Percentiles rank a stretch among this genome's conserved stretches.
phyloP scores from a whole-genome alignment of 1,139 yeast species.

The Hyphopichia fennica region DNA sequence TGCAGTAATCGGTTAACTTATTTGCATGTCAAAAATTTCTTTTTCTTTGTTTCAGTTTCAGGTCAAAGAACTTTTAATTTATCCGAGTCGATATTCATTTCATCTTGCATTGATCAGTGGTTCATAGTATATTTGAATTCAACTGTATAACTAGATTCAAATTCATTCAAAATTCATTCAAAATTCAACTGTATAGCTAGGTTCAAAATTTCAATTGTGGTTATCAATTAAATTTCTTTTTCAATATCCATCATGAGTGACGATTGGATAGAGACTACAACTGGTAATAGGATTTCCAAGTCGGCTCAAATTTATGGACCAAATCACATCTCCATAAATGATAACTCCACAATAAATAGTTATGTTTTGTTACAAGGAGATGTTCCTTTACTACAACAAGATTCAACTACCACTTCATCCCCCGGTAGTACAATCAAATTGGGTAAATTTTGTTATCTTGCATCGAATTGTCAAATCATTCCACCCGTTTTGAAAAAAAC shows the following conservation, averaged over 20 bases:
- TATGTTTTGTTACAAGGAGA: constrained; percentile 41
- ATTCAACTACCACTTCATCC: constrained; percentile 6
- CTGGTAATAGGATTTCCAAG: constrained; percentile 57
- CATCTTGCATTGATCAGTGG: no score
- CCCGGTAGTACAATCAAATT: constrained; percentile 44
- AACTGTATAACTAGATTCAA: no score
- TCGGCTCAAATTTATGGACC: constrained; percentile 42
- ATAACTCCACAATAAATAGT: constrained; percentile 36
- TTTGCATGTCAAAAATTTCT: no score
- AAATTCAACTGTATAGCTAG: no score
- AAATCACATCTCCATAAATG: constrained; percentile 45
- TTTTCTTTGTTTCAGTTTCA: no score
- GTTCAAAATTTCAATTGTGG: no score
- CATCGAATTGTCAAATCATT: constrained; percentile 21
- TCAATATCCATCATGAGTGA: not conserved
- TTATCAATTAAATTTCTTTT: no score
- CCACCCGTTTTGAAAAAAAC: constrained; percentile 30
- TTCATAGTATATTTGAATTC: no score
- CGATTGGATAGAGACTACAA: constrained; percentile 44
- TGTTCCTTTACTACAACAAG: constrained; percentile 15
- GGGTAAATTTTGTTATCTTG: constrained; percentile 53
- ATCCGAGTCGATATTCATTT: no score
- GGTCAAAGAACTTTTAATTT: no score
- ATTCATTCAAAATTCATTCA: no score
- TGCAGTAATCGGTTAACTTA: no score